Evolutionary conservation across 2,329 filamentous ascomycete species (phyloP).

Genomic region (Chrysosporium queenslandicum): DNA sequence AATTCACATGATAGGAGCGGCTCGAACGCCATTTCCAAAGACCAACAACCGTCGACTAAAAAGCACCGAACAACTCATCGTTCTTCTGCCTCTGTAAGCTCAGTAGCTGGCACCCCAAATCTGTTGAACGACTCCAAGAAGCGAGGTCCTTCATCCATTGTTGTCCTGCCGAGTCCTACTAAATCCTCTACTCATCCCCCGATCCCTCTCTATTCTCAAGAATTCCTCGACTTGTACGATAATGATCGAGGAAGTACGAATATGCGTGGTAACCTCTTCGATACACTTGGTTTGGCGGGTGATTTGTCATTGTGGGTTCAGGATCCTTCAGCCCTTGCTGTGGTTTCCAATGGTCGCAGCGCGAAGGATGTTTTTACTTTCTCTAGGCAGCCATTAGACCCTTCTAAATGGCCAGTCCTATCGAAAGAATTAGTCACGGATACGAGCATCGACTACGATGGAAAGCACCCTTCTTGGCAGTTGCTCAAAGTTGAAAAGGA

Average conservation of each 20-base stretch:
- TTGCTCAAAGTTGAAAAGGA: conserved; percentile 43
- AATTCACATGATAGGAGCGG: conserved; percentile 49
- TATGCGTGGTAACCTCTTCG: conserved; percentile 65
- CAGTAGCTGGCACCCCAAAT: conserved; percentile 54
- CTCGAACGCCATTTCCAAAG: conserved; percentile 41
- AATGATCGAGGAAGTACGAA: conserved; percentile 48
- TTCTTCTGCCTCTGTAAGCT: conserved; percentile 63
- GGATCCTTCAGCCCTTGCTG: conserved; percentile 57
- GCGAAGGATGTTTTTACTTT: conserved; percentile 61
- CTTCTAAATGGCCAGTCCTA: conserved; percentile 45
- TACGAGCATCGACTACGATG: conserved; percentile 40
- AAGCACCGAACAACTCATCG: conserved; percentile 75
- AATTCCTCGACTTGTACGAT: conserved; percentile 66
- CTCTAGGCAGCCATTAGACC: conserved; percentile 46
- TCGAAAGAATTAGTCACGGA: conserved; percentile 46
- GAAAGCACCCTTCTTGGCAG: conserved; percentile 59
- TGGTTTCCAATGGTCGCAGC: conserved; percentile 54
- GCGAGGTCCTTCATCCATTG: conserved; percentile 50
- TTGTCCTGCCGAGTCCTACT: conserved; percentile 62
- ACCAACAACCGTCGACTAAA: conserved; percentile 57
- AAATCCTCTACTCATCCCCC: conserved; percentile 55
- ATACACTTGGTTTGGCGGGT: conserved; percentile 63
- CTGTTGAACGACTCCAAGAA: conserved; percentile 48
- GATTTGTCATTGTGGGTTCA: conserved; percentile 68
- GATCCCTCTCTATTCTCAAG: conserved; percentile 61